Evolutionary conservation across 2,329 filamentous ascomycete species (phyloP).

Genomic region (Monilinia laxa): DNA sequence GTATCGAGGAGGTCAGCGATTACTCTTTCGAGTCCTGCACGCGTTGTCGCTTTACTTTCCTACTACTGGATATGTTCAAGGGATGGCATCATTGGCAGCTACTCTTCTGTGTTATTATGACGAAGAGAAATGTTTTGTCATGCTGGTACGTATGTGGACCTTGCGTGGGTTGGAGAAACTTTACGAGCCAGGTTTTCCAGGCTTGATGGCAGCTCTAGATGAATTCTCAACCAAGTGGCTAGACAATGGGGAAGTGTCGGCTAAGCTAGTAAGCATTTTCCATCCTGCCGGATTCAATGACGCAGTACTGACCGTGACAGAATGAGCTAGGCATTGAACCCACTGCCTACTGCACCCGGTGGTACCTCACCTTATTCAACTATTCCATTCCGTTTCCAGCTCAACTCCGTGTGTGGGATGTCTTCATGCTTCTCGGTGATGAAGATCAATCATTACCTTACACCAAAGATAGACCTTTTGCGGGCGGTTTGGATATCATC

Average conservation of each 20-base stretch:
- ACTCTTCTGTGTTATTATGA: conserved; percentile 96
- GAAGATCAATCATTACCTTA: conserved; percentile 47
- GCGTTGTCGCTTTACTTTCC: conserved; percentile 89
- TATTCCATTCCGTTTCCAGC: conserved; percentile 92
- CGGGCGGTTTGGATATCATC: conserved; percentile 76
- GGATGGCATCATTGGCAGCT: conserved; percentile 91
- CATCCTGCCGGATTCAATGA: neutral
- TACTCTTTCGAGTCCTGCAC: conserved; percentile 90
- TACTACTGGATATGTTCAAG: conserved; percentile 92
- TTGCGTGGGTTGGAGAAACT: conserved; percentile 81
- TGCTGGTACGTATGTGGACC: conserved; percentile 94
- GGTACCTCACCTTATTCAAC: conserved; percentile 98
- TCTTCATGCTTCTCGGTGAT: conserved; percentile 92
- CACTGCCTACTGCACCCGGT: conserved; percentile 92
- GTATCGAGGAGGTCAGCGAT: conserved; percentile 86
- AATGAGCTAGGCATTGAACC: conserved; percentile 76
- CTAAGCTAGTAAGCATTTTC: conserved; percentile 66
- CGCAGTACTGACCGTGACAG: conserved; percentile 44
- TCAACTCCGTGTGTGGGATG: conserved; percentile 94
- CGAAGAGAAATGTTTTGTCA: conserved; percentile 90
- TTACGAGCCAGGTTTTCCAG: conserved; percentile 80
- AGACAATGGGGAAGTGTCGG: conserved; percentile 70
- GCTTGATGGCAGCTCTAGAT: conserved; percentile 79
- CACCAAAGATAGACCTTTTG: conserved; percentile 45
- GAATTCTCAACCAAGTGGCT: conserved; percentile 89